A percentile compares a stretch with the other conserved stretches of the same genome.
Conservation (phyloP, 2,329 filamentous ascomycete species). For the Aspergillus niger region DNA sequence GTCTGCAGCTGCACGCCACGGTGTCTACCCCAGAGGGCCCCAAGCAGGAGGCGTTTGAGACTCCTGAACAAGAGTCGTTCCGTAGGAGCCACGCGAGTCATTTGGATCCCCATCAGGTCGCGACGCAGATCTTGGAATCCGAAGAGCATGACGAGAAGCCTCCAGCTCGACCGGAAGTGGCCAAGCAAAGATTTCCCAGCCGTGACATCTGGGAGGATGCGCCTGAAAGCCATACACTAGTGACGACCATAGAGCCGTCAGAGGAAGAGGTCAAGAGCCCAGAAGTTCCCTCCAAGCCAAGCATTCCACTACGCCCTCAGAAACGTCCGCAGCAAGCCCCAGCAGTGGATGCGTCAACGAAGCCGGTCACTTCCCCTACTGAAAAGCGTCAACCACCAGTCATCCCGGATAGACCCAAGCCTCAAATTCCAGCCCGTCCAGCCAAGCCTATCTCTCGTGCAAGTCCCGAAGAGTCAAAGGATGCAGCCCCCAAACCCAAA, state of each 20-base stretch:
- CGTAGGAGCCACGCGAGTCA: conserved; percentile 45
- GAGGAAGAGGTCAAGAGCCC: conserved; percentile 52
- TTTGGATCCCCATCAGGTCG: conserved; percentile 39
- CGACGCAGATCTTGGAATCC: conserved; percentile 36
- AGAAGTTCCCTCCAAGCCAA: conserved; percentile 36
- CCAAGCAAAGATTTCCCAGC: conserved; percentile 78
- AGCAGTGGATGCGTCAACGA: conserved; percentile 36
- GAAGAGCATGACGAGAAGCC: conserved; percentile 27
- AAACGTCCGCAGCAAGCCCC: conserved; percentile 37
- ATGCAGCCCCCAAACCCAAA: conserved; percentile 65
- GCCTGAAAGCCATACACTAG: conserved; percentile 77
- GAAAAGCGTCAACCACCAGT: conserved; percentile 55
- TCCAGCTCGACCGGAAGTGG: conserved; percentile 53
- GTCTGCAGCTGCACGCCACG: conserved; percentile 72
- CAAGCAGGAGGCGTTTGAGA: conserved; percentile 47
- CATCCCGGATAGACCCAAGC: conserved; percentile 63
- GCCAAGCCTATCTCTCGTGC: conserved; percentile 51
- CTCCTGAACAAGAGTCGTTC: conserved; percentile 52
- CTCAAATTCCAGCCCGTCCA: conserved; percentile 66
- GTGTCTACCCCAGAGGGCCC: conserved; percentile 77
- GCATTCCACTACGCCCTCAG: conserved; percentile 37
- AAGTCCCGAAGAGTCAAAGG: conserved; percentile 34
- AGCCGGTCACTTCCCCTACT: conserved; percentile 47
- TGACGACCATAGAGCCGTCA: conserved; percentile 65
- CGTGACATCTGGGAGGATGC: conserved; percentile 93